A percentile compares a stretch with the other conserved stretches of the same genome.
These are phyloP conservation scores for Ascocoryne sarcoides DNA, from an alignment of 2,329 filamentous ascomycete genomes.

Conservation along the genomic window DNA sequence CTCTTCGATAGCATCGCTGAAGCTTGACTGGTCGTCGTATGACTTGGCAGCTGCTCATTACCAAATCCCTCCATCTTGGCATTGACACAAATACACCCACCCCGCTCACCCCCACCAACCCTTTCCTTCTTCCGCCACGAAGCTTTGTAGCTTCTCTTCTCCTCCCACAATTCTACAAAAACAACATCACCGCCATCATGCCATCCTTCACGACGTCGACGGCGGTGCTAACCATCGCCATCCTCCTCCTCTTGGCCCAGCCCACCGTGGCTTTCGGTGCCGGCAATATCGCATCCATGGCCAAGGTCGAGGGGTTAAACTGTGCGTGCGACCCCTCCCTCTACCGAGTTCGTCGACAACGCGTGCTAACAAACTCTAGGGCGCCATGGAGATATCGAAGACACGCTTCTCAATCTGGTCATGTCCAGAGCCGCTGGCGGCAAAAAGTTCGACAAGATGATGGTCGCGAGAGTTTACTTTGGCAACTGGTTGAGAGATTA, in stretches of 20 bases:
- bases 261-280: slow-evolving; percentile 75
- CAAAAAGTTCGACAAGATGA: slow-evolving; percentile 84
- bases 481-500: slow-evolving; percentile 94
- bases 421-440: slow-evolving; percentile 53
- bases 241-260: slow-evolving; percentile 58
- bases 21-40: not conserved
- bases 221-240: slow-evolving; percentile 32
- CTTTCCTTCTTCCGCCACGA: slow-evolving; percentile 3
- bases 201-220: slow-evolving; percentile 22
- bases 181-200: slow-evolving; percentile 19
- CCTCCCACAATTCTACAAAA: not conserved
- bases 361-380: slow-evolving; percentile 34
- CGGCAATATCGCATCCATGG: slow-evolving; percentile 76
- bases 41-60: slow-evolving; percentile 2
- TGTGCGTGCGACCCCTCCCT: slow-evolving; percentile 41
- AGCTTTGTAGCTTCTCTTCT: not conserved
- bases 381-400: slow-evolving; percentile 89
- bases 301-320: slow-evolving; percentile 75
- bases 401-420: slow-evolving; percentile 66
- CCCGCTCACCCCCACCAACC: not conserved
- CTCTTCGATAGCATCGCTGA: too few relatives aligned
- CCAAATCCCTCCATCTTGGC: not conserved
- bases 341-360: slow-evolving; percentile 1
- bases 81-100: not conserved
- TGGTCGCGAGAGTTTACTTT: slow-evolving; percentile 86